These are phyloP conservation scores for Aspergillus campestris DNA, from an alignment of 495 filamentous ascomycete genomes.

Conservation along the genomic window DNA sequence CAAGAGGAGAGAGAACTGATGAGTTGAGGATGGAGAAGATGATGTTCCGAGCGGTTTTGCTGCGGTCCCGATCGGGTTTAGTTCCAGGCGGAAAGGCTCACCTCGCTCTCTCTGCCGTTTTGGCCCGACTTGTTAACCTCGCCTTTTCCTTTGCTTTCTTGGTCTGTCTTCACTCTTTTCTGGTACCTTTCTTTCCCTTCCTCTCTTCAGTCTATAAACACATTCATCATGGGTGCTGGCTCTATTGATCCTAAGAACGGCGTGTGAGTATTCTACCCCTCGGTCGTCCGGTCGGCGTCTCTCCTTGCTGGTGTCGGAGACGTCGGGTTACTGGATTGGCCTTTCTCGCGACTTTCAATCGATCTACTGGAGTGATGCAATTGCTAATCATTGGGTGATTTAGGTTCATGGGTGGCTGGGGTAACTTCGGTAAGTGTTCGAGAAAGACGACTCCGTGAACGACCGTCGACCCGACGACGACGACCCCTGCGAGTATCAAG, in stretches of 20 bases:
- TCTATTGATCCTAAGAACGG: constrained; percentile 54
- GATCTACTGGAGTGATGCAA: neutral
- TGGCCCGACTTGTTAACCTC: constrained; percentile 16
- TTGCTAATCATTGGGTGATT: constrained; percentile 19
- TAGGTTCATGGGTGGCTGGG: constrained; percentile 84
- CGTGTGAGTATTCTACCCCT: constrained; percentile 50
- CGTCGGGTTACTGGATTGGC: neutral
- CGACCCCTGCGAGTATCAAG: too few relatives aligned
- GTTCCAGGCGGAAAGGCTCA: constrained; percentile 12
- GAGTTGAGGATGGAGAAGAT: constrained; percentile 11
- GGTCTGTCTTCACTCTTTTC: neutral
- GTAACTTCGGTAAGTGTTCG: constrained; percentile 63
- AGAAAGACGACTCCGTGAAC: neutral
- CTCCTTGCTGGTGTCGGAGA: constrained; percentile 3
- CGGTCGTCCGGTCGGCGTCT: constrained; percentile 19
- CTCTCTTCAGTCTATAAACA: constrained; percentile 15
- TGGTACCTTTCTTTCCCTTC: constrained; percentile 12
- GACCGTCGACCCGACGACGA: constrained; percentile 2
- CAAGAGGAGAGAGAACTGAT: constrained; percentile 11
- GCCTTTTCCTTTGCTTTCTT: constrained; percentile 18
- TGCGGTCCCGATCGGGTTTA: constrained; percentile 38
- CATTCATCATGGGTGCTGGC: constrained; percentile 57
- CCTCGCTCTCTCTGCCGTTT: constrained; percentile 29
- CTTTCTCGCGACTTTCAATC: neutral
- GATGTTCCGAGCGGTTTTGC: constrained; percentile 33